Evolutionary conservation across 176 grass and related monocot species (phyloP).

Genomic region (Oryza nivara): DNA sequence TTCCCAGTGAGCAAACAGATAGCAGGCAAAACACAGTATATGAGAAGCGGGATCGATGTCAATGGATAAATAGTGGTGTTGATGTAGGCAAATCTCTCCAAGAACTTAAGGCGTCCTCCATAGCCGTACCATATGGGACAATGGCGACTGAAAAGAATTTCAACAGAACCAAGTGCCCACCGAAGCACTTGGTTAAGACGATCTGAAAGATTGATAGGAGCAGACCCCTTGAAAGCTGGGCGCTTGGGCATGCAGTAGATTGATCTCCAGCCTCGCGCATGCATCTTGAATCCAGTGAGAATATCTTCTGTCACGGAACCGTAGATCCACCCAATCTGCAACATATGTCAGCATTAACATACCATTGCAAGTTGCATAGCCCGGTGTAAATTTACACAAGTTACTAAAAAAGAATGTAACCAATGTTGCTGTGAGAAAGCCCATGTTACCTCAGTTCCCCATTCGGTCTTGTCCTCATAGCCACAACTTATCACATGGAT

Average conservation of each 20-base stretch:
- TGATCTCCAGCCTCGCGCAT: slow-evolving; percentile 85
- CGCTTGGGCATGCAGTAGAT: slow-evolving; percentile 96
- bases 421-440: slow-evolving; percentile 6
- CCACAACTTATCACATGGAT: slow-evolving; percentile 99
- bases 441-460: slow-evolving; percentile 88
- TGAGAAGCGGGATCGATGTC: slow-evolving; percentile 74
- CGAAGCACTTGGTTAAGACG: slow-evolving; percentile 93
- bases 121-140: slow-evolving; percentile 94
- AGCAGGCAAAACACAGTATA: slow-evolving; percentile 85
- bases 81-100: slow-evolving; percentile 94
- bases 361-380: slow-evolving; percentile 16
- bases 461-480: slow-evolving; percentile 96
- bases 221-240: slow-evolving; percentile 89
- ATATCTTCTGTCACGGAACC: slow-evolving; percentile 99
- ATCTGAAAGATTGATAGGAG: slow-evolving; percentile 97
- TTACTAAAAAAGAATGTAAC: slow-evolving; percentile 7
- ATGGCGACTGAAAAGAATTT: slow-evolving; percentile 97
- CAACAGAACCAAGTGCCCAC: slow-evolving; percentile 91
- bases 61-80: slow-evolving; percentile 95
- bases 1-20: slow-evolving; percentile 94
- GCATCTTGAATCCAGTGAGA: slow-evolving; percentile 98
- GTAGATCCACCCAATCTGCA: slow-evolving; percentile 97
- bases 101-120: slow-evolving; percentile 80
- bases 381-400: not conserved
- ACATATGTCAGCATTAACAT: slow-evolving; percentile 15